These are phyloP conservation scores for Ochetophila trinervis DNA, from an alignment of 306 rosid genomes.

Conservation along the genomic window DNA sequence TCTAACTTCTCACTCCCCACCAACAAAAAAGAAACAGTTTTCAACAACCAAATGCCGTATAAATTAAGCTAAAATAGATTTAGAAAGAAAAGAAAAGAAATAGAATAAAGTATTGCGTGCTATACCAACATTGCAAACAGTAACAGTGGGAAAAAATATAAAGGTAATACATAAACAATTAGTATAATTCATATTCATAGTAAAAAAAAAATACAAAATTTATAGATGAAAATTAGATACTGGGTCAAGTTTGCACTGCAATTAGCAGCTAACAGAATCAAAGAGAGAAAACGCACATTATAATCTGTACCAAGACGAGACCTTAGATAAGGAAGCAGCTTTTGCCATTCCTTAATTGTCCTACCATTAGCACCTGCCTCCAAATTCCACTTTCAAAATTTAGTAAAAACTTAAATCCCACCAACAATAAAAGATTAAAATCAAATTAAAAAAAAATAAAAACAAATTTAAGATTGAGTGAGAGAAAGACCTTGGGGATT, in stretches of 20 bases:
- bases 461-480: constrained; percentile 12
- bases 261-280: not conserved
- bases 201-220: not conserved
- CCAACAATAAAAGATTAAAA: constrained; percentile 1
- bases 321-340: constrained; percentile 73
- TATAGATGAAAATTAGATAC: not conserved
- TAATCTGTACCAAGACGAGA: constrained; percentile 75
- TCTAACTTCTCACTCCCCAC: no score
- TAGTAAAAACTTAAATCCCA: constrained; percentile 14
- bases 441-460: constrained; percentile 6
- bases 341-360: constrained; percentile 86
- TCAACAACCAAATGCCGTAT: not conserved
- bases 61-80: not conserved
- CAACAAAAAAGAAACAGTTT: no score
- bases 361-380: constrained; percentile 90
- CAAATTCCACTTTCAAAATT: constrained; percentile 9
- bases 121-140: not conserved
- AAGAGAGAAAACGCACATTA: constrained; percentile 50
- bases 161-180: not conserved
- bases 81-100: not conserved
- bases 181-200: not conserved
- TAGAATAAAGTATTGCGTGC: not conserved
- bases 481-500: constrained; percentile 62
- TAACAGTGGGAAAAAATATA: not conserved
- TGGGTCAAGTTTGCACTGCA: not conserved